Base-by-base conservation (phyloP, 2,329 filamentous ascomycete species). In the Sphaceloma murrayae region DNA sequence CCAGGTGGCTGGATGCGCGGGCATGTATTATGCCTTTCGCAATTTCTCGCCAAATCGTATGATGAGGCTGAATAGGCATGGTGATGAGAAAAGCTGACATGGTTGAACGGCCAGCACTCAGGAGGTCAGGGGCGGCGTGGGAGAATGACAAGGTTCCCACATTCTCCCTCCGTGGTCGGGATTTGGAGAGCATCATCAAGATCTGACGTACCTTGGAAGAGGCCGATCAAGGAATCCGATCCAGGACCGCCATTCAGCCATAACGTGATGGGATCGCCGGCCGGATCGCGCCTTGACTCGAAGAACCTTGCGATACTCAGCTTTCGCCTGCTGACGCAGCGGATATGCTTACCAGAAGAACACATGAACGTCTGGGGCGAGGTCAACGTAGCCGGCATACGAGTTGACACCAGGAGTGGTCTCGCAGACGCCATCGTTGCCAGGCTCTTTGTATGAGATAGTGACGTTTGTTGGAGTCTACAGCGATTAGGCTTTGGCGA, bases 161-260 rank as follows among this genome's bases (percentile, higher is more conserved):
- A n/a, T n/a, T n/a, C n/a, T n/a, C n/a, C n/a, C n/a, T n/a, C n/a
- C 24, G 19, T 13, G 29, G 16, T 27, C 3, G 11, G 17, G 10
- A 4, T 19, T 11, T 30, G 3, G 24, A 13, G 16, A 13, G 2
- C 11, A 24, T 13, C 29, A 2, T 33, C 19, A 8, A 24, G 8
- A 11, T 26, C 11, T 17, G n/a, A 11, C 16, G 26, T 10, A 49
- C 48, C 67, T 52, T 74, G 66, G 48, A 77, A 77, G 2, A 78
- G 54, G 1, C 74, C 73, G 47, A 77, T 71, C 54, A 77, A 61
- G 7, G 67, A 72, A 48, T 70, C 67, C 11, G 61, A 65, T 1
- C 74, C 74, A 1, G 76, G 75, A 0, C 76, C 76, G 13, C 75
- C 75, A 46, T 76, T 75, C 56, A 80, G 67, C 69, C 74, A 80